Percentiles rank a stretch among this genome's conserved stretches.
Evolutionary conservation across 768 basidiomycete species (phyloP).

Genomic region (Dacryopinax primogenitus): DNA sequence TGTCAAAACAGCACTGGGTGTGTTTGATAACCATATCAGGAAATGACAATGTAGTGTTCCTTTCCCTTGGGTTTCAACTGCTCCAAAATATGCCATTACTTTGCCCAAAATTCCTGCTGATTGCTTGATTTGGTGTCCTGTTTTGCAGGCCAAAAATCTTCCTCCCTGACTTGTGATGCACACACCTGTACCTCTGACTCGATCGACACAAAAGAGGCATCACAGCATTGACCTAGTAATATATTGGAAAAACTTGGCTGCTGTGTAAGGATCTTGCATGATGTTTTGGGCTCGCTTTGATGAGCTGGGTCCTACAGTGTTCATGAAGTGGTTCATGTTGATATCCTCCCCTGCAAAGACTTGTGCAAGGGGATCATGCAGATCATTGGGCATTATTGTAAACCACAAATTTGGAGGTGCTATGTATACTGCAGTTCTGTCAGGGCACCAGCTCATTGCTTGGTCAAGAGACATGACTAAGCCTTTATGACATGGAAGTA

Average conservation of each 20-base stretch:
- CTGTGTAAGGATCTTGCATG: slow-evolving; percentile 31
- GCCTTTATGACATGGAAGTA: no score
- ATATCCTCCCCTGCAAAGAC: slow-evolving; percentile 35
- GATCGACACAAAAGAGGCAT: slow-evolving; percentile 27
- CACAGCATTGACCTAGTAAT: slow-evolving; percentile 26
- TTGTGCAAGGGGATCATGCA: slow-evolving; percentile 36
- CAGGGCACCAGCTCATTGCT: no score
- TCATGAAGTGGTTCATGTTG: slow-evolving; percentile 31
- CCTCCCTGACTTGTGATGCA: slow-evolving; percentile 12
- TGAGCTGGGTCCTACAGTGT: slow-evolving; percentile 21
- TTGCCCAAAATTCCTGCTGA: background rate
- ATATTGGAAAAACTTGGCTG: slow-evolving; percentile 34
- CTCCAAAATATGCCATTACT: background rate
- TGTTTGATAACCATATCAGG: slow-evolving; percentile 29
- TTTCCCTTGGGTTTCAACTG: slow-evolving; percentile 1
- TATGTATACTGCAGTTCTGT: slow-evolving; percentile 22
- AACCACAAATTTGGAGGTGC: slow-evolving; percentile 32
- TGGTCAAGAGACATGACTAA: no score
- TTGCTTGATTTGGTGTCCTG: background rate
- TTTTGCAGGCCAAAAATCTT: slow-evolving; percentile 28
- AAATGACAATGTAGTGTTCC: slow-evolving; percentile 14
- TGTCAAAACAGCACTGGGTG: slow-evolving; percentile 27
- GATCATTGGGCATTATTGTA: slow-evolving; percentile 34
- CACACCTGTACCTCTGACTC: slow-evolving; percentile 11
- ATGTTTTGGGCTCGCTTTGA: slow-evolving; percentile 23